Evolutionary conservation across 768 basidiomycete species (phyloP), one percentile per base, ranked within the genome.

Genomic region (Phylloporus rhodoxanthus): DNA sequence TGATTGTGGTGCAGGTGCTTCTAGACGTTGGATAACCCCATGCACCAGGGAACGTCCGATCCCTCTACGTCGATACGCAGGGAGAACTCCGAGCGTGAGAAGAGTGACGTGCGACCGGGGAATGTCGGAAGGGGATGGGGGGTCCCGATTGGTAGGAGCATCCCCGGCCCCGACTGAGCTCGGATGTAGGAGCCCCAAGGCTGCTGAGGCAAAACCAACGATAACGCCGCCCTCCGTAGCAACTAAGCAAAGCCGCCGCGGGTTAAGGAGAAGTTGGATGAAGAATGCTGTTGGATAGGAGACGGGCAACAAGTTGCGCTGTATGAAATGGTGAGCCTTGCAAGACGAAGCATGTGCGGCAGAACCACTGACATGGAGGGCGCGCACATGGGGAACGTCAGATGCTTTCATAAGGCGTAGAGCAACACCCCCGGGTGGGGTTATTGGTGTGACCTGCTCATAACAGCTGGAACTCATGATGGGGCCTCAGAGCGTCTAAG

Each of bases 201-300:
- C 39, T 20, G 67, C 67, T 11, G 67, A 67, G 15, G 59, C 65
- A 36, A 67, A 67, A 14, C 66, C 66, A 3, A 67, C 9, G 26
- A 68, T 43, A 2, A 47, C 26, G 2, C 38, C 51, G 29, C 37
- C 39, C n/a, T 61, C 61, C n/a, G 38, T 51, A 3, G 67, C 67
- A 6, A 67, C 50, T 1, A 68, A 20, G 48, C 66, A 68, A 21
- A 69, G 63, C 14, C 56, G 67, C 36, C 51, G 51, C 1, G 65
- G 53, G 9, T 67, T 60, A 7, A 69, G 45, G 8, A 69, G 57
- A 17, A 67, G 63, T 30, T 67, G 66, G 20, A 69, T 34, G 41
- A 69, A 67, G 46, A 67, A 67, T n/a, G 67, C 47, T 2, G 48
- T 15, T 9, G 66, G 66, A 45, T 67, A 67, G 43, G 60, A 50